Conservation (phyloP, 2,329 filamentous ascomycete genomes). For the Calonectria honghensis region DNA sequence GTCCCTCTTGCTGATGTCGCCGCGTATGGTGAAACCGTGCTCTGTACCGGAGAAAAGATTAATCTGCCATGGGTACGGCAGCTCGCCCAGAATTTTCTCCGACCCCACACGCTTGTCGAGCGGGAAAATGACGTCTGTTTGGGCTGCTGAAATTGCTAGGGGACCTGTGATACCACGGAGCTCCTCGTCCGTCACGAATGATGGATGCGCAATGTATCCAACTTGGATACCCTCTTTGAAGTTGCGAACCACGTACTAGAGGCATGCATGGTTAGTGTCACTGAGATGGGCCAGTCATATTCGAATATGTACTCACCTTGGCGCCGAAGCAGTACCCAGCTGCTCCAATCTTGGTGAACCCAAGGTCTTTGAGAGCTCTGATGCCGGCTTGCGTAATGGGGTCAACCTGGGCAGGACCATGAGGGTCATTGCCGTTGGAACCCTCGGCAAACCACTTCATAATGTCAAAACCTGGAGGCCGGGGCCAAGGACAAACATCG, state of each 20-base stretch:
- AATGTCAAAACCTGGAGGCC: constrained; percentile 56
- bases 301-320: not conserved
- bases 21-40: constrained; percentile 85
- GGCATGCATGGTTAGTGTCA: not conserved
- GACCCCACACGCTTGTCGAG: constrained; percentile 72
- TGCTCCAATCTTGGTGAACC: constrained; percentile 13
- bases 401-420: constrained; percentile 58
- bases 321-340: constrained; percentile 15
- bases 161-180: constrained; percentile 79
- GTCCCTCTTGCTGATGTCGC: constrained; percentile 70
- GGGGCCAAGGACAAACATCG: constrained; percentile 52
- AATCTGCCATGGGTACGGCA: constrained; percentile 78
- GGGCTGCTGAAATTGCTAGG: constrained; percentile 78
- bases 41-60: constrained; percentile 80
- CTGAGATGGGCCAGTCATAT: not conserved
- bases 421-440: constrained; percentile 68
- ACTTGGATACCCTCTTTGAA: constrained; percentile 73
- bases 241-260: constrained; percentile 81
- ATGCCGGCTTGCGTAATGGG: constrained; percentile 63
- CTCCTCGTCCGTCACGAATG: constrained; percentile 76
- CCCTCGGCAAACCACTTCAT: constrained; percentile 62
- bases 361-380: constrained; percentile 70
- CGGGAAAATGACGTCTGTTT: constrained; percentile 80
- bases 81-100: constrained; percentile 75
- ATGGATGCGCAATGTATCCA: constrained; percentile 80